phyloP scores from a whole-genome alignment of 2,329 filamentous ascomycete genomes.

The Aspergillus tamarii region DNA sequence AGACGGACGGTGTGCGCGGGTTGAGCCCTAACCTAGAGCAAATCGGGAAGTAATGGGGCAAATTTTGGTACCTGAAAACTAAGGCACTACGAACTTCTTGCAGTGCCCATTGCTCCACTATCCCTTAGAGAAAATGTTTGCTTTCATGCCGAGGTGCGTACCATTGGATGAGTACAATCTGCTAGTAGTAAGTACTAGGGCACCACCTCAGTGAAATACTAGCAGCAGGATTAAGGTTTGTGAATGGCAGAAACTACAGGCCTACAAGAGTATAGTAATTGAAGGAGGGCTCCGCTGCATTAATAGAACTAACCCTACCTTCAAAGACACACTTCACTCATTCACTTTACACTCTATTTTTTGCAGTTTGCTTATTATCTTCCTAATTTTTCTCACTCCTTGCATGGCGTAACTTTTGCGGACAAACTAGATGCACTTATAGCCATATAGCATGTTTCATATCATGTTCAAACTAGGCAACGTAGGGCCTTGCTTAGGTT shows the following conservation, averaged over 20 bases:
- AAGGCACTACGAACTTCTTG: neutral
- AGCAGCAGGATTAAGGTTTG: neutral
- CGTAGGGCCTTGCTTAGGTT: neutral
- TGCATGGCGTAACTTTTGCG: neutral
- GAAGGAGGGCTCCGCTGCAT: neutral
- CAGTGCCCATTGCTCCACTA: neutral
- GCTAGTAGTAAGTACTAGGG: neutral
- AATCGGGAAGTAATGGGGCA: conserved; percentile 17
- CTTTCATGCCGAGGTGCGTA: neutral
- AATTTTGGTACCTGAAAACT: conserved; percentile 3
- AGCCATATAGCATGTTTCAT: neutral
- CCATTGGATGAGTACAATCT: neutral
- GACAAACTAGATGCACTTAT: neutral
- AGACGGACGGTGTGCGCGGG: conserved; percentile 47
- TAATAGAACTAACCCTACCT: neutral
- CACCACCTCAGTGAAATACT: neutral
- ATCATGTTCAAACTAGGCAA: neutral
- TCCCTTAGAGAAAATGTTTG: neutral
- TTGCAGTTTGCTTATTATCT: neutral
- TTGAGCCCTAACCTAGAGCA: conserved; percentile 48
- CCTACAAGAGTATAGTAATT: neutral
- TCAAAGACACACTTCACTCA: neutral
- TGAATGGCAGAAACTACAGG: neutral
- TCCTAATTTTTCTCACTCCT: neutral
- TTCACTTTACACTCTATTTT: neutral